These are phyloP conservation scores for Candida xyloterini DNA, from an alignment of 805 yeast genomes.

Conservation along the genomic window DNA sequence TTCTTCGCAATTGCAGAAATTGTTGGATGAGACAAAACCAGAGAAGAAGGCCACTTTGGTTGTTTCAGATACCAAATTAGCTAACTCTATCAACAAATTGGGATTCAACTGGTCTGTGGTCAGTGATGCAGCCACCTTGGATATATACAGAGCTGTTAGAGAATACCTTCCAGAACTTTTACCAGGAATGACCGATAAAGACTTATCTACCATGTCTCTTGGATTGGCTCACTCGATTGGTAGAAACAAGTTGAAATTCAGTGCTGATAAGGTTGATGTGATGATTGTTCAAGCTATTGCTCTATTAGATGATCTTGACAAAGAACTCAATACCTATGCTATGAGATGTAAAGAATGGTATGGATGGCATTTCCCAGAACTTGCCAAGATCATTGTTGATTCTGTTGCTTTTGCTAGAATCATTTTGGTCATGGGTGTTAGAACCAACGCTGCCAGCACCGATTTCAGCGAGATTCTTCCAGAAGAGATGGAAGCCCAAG, in stretches of 20 bases:
- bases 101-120: conserved; percentile 85
- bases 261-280: conserved; percentile 97
- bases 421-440: conserved; percentile 87
- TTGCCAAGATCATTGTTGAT: conserved; percentile 95
- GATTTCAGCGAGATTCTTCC: conserved; percentile 90
- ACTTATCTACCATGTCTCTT: conserved; percentile 89
- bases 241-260: conserved; percentile 95
- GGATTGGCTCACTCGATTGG: conserved; percentile 99
- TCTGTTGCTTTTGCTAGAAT: conserved; percentile 95
- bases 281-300: conserved; percentile 99
- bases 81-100: conserved; percentile 92
- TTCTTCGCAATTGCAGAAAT: conserved; percentile 71
- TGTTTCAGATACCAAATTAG: conserved; percentile 93
- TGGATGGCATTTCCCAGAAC: conserved; percentile 99
- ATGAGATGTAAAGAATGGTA: conserved; percentile 99
- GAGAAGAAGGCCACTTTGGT: conserved; percentile 84
- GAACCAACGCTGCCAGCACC: conserved; percentile 86
- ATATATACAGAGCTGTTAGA: conserved; percentile 91
- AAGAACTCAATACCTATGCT: conserved; percentile 96
- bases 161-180: conserved; percentile 90
- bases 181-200: conserved; percentile 87
- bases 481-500: conserved; percentile 88
- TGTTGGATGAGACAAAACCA: conserved; percentile 71
- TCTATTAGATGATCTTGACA: conserved; percentile 91
- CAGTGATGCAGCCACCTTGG: conserved; percentile 92